phyloP scores from a whole-genome alignment of 169 alveolate species.

The Plasmodium ovale region DNA sequence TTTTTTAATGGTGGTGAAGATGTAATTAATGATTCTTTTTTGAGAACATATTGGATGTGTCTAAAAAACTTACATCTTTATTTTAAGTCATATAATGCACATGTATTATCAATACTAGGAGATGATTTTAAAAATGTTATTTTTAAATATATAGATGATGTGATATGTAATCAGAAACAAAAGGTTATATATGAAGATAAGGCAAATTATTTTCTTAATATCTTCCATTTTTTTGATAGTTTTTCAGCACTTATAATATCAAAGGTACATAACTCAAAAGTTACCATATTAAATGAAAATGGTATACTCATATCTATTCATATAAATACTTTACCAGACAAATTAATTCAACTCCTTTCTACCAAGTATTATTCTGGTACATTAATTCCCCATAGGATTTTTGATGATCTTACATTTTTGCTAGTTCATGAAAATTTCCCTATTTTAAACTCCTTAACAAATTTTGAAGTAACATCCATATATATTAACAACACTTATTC shows the following conservation, averaged over 20 bases:
- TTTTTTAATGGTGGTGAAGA: slow-evolving; percentile 44
- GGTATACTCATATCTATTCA: slow-evolving; percentile 61
- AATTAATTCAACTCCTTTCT: slow-evolving; percentile 47
- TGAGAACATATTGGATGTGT: slow-evolving; percentile 69
- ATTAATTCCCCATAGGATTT: slow-evolving; percentile 53
- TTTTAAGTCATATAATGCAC: slow-evolving; percentile 52
- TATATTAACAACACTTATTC: background rate
- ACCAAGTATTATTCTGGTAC: slow-evolving; percentile 63
- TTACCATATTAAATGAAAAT: slow-evolving; percentile 65
- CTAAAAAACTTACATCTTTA: slow-evolving; percentile 49
- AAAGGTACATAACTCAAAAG: slow-evolving; percentile 55
- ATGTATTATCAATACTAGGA: slow-evolving; percentile 33
- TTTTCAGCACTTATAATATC: slow-evolving; percentile 44
- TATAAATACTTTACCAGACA: slow-evolving; percentile 37
- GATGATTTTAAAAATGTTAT: slow-evolving; percentile 46
- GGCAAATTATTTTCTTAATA: slow-evolving; percentile 65
- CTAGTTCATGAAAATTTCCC: slow-evolving; percentile 40
- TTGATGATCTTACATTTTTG: slow-evolving; percentile 26
- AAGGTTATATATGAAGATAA: slow-evolving; percentile 26
- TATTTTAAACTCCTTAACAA: slow-evolving; percentile 9
- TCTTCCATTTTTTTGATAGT: slow-evolving; percentile 49
- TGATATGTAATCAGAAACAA: slow-evolving; percentile 33
- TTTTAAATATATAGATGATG: slow-evolving; percentile 44
- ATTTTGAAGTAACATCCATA: slow-evolving; percentile 31
- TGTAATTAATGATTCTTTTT: slow-evolving; percentile 27